Evolutionary conservation across 805 yeast species (phyloP), one percentile per base, ranked within the genome.

Genomic region (Pichia ethanolica): DNA sequence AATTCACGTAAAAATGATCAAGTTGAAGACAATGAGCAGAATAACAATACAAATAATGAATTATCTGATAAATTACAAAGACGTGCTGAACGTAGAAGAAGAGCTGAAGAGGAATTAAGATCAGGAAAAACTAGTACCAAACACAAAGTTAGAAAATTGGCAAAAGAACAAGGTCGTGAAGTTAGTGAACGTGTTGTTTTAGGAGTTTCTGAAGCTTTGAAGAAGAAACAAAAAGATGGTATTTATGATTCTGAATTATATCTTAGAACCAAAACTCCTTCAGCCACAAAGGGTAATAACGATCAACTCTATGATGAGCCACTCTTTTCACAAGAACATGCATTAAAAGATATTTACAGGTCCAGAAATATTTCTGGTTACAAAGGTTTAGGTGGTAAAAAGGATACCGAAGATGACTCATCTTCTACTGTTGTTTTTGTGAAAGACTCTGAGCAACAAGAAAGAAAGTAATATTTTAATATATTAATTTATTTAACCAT

Each of bases 161-260:
- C 81, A 0, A 61, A 64, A 34, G 69, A 73, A 32, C 62, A 66
- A n/a, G 74, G 74, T 30, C 63, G 84, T 44, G 83, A 79, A 45
- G 63, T 82, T 10, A 76, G 83, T 9, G 83, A 78, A 43, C 70
- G 75, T 50, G 79, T 81, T 1, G 77, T 77, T 3, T 51, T 79
- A 30, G 82, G 82, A 0, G 66, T 77, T 5, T 50, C 65, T 1
- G 52, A 53, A 30, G 50, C 57, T 8, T 49, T 57, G 14, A 53
- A 49, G 5, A 54, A 53, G 36, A 51, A 51, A 35, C 56, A 53
- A 14, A 56, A 40, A 61, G 82, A 76, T 42, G 65, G 71, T 3
- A 71, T 71, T 46, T 79, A 78, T 56, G 91, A 84, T 58, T 71
- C 86, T 0, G 70, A 86, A 33, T 61, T 84, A 35, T 82, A 73